A percentile compares a stretch with the other conserved stretches of the same genome.
These are phyloP conservation scores for Hibiscus trionum DNA, from an alignment of 345 rosid species.

Conservation along the genomic window DNA sequence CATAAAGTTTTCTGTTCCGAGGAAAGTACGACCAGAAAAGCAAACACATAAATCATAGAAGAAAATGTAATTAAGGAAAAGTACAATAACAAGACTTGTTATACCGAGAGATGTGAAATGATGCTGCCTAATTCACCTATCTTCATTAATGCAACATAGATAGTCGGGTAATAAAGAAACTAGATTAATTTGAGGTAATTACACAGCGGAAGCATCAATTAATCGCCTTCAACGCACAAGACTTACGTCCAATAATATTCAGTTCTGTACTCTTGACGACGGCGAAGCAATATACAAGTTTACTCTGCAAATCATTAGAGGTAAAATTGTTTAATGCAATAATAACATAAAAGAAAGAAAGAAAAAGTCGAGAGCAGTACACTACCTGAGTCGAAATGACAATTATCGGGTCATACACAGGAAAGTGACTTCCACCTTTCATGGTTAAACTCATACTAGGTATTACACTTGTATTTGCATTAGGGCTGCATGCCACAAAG, in stretches of 20 bases:
- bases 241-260: slow-evolving; percentile 78
- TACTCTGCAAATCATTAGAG: slow-evolving; percentile 31
- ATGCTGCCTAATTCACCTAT: too few species aligned
- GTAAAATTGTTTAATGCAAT: not conserved
- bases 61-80: not conserved
- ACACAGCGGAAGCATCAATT: not conserved
- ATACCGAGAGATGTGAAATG: too few species aligned
- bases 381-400: slow-evolving; percentile 59
- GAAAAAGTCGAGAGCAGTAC: not conserved
- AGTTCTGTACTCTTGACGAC: slow-evolving; percentile 61
- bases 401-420: slow-evolving; percentile 61
- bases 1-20: slow-evolving; percentile 73
- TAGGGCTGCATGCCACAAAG: slow-evolving; percentile 38
- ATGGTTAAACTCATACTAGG: slow-evolving; percentile 62
- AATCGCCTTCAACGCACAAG: not conserved
- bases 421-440: slow-evolving; percentile 63
- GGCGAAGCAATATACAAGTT: slow-evolving; percentile 61
- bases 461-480: slow-evolving; percentile 52
- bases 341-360: not conserved
- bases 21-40: not conserved
- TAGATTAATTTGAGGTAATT: not conserved
- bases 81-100: too few species aligned
- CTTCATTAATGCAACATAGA: not conserved
- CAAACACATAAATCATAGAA: not conserved
- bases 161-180: not conserved